Evolutionary conservation across 768 basidiomycete genomes (phyloP).

Genomic region (Termitomyces sp.): DNA sequence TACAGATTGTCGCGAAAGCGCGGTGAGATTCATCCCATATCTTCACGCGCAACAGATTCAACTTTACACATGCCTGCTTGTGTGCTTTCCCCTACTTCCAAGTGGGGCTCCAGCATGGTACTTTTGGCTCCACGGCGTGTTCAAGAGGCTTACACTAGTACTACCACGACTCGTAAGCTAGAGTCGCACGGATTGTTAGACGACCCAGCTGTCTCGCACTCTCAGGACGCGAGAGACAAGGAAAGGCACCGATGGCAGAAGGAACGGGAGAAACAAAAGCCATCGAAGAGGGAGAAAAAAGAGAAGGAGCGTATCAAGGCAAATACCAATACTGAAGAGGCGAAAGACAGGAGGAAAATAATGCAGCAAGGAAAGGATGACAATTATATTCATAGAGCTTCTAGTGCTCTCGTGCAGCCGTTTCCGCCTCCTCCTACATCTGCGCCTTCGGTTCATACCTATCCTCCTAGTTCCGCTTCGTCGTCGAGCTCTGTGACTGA

Average conservation of each 20-base stretch:
- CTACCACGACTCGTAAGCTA: slow-evolving; percentile 63
- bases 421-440: slow-evolving; percentile 18
- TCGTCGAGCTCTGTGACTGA: slow-evolving; percentile 2
- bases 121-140: slow-evolving; percentile 69
- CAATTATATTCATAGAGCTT: slow-evolving; percentile 15
- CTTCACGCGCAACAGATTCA: slow-evolving; percentile 6
- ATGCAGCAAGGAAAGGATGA: slow-evolving; percentile 19
- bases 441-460: slow-evolving; percentile 17
- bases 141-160: slow-evolving; percentile 76
- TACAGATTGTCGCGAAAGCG: slow-evolving; percentile 26
- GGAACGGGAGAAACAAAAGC: slow-evolving; percentile 18
- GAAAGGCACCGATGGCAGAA: slow-evolving; percentile 22
- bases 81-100: slow-evolving; percentile 11
- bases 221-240: slow-evolving; percentile 23
- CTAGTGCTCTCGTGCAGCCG: slow-evolving; percentile 5
- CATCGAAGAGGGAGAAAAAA: slow-evolving; percentile 21
- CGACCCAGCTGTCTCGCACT: slow-evolving; percentile 28
- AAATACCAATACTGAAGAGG: slow-evolving; percentile 23
- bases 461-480: slow-evolving; percentile 8
- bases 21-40: slow-evolving; percentile 14
- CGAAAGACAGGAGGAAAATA: slow-evolving; percentile 20
- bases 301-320: slow-evolving; percentile 18
- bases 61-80: slow-evolving; percentile 7
- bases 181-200: slow-evolving; percentile 63
- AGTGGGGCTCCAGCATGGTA: slow-evolving; percentile 43